These are phyloP conservation scores for Astragalus membranaceus DNA, from an alignment of 306 rosid species.

Conservation along the genomic window DNA sequence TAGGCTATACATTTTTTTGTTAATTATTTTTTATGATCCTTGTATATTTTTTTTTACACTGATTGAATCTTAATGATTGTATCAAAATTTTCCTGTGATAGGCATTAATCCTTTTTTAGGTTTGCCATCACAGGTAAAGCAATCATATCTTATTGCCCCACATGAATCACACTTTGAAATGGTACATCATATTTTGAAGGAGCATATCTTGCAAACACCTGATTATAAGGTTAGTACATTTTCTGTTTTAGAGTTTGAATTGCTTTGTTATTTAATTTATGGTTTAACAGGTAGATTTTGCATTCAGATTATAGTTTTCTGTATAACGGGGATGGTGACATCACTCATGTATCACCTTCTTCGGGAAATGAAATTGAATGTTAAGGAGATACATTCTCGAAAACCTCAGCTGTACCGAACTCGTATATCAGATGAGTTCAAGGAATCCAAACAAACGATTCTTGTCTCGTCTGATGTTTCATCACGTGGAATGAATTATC, in stretches of 20 bases:
- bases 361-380: conserved; percentile 88
- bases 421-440: conserved; percentile 86
- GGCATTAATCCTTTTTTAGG: conserved; percentile 18
- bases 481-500: conserved; percentile 88
- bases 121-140: conserved; percentile 55
- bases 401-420: conserved; percentile 81
- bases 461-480: conserved; percentile 94
- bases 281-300: conserved; percentile 19
- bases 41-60: not conserved
- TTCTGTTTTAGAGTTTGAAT: conserved; percentile 3
- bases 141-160: conserved; percentile 62
- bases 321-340: conserved; percentile 77
- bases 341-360: conserved; percentile 65
- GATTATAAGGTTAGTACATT: conserved; percentile 64
- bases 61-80: conserved; percentile 9
- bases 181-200: conserved; percentile 63
- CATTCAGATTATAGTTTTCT: conserved; percentile 83
- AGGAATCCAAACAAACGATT: conserved; percentile 60
- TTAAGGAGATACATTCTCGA: conserved; percentile 85
- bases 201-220: conserved; percentile 61
- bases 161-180: conserved; percentile 74
- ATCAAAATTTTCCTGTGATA: conserved; percentile 10
- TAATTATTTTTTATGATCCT: not conserved
- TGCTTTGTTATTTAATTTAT: conserved; percentile 4
- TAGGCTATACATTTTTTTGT: not conserved